A percentile compares a stretch with the other conserved stretches of the same genome.
These are phyloP conservation scores for Penicillium palitans DNA, from an alignment of 2,329 filamentous ascomycete species.

Conservation along the genomic window DNA sequence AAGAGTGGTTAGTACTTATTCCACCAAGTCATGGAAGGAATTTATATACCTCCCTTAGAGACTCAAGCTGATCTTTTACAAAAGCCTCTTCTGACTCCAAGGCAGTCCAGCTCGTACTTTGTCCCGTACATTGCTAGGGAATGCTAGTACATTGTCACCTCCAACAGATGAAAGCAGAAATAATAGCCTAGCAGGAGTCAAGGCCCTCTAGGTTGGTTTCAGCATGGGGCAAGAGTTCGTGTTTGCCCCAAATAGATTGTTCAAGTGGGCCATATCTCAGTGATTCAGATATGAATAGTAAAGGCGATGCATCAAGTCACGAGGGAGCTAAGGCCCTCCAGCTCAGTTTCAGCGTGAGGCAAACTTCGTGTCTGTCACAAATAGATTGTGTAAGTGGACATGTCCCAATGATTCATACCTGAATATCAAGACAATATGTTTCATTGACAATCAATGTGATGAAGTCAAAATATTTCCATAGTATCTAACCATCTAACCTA, in stretches of 20 bases:
- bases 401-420: neutral
- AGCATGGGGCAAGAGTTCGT: neutral
- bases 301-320: neutral
- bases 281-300: neutral
- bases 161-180: neutral
- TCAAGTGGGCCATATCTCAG: neutral
- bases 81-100: neutral
- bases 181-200: neutral
- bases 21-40: neutral
- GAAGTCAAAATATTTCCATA: neutral
- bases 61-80: neutral
- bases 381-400: neutral
- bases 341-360: neutral
- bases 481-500: neutral
- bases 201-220: neutral
- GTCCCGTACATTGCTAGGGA: neutral
- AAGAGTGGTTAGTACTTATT: neutral
- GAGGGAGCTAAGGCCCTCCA: neutral
- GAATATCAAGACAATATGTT: neutral
- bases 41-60: neutral
- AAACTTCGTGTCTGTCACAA: neutral
- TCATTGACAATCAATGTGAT: neutral
- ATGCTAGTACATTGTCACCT: neutral
- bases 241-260: neutral
- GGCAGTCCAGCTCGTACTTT: neutral